Evolutionary conservation across 2,329 filamentous ascomycete species (phyloP), one percentile per base, ranked within the genome.

Genomic region (Ophiocordyceps unilateralis): DNA sequence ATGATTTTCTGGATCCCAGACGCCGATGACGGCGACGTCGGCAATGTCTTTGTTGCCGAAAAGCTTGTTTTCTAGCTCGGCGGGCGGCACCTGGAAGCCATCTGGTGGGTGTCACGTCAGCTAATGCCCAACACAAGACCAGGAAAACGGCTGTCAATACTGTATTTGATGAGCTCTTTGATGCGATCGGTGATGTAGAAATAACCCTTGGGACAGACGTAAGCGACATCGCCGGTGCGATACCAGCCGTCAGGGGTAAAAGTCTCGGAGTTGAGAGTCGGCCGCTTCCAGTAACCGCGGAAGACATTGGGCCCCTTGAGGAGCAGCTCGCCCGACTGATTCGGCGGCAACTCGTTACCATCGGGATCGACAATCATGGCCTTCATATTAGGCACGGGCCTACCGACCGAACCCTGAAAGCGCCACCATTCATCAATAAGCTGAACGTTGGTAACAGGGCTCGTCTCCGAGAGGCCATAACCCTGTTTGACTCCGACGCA

Each of bases 141-240:
- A 12, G 20, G 14, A 17, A 19, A 42, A 7, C 6, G 15, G n/a
- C 14, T 11, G 26, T 28, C 10, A 5, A 28, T 55, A 73, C 70
- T 67, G 50, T 66, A 68, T 50, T 69, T 69, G 53, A 69, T 67
- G 43, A 69, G 78, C 51, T 75, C 81, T 66, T 87, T 86, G 55
- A 77, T 76, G 26, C 87, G 80, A 56, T 95, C 88, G 1, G 88
- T 93, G 56, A 94, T 89, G 65, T 79, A 94, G 53, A 93, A 84
- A 55, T 93, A 84, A 24, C 83, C 83, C 41, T 83, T 70, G 39
- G 71, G 65, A 55, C 93, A 84, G 53, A 83, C 75, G 49, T 83
- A 78, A 4, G 85, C 83, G 22, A 94, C 78, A 53, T 95, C 88
- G 2, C 88, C 88, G 0, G 88, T 94, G 60, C 81, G 88, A 70